Base-by-base conservation (phyloP, 192 early-diverging fungal species). In the Umbelopsis isabellina region DNA sequence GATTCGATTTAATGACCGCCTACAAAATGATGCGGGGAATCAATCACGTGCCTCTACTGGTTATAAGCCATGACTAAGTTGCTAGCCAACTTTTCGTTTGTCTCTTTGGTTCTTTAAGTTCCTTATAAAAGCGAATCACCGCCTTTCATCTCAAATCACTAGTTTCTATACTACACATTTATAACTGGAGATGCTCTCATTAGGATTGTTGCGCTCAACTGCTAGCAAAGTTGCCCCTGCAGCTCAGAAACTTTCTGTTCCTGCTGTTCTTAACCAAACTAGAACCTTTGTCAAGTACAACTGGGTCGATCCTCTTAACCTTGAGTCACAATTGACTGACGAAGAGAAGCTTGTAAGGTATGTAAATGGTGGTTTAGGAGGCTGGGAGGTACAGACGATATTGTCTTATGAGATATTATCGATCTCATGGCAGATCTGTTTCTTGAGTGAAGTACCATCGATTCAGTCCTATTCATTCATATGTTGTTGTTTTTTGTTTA, bases 251-350 rank as follows among this genome's bases (percentile, higher is more conserved):
- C 55, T 61, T 25, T 37, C 55, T 61, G 55, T 25, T 25, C 30
- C 55, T 61, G 55, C 55, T 18, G 25, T 61, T 12, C 16, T 27
- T 30, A 61, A 61, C 55, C 55, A 80, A 52, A 49, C 79, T 13
- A 65, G 45, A 27, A 65, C 21, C 15, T 75, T 88, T 72, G 85
- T 83, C 35, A 92, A 91, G 75, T 94, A 92, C 80, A 84, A 92
- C 82, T 94, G 91, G 91, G 84, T 87, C 37, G 97, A 98, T 68
- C 88, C 95, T 3, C 78, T 98, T 37, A 89, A 90, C 80, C 85
- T 97, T 51, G 88, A 95, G 55, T 79, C 84, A 0, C 91, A 86
- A 68, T 86, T 98, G 65, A 96, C 96, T 6, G 96, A 97, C 61
- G 97, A 98, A 49, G 97, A 98, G 83, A 80, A 83, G 51, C 83